Evolutionary conservation across 1,139 yeast species (phyloP), one percentile per base, ranked within the genome.

Genomic region (Geotrichum carabidarum): DNA sequence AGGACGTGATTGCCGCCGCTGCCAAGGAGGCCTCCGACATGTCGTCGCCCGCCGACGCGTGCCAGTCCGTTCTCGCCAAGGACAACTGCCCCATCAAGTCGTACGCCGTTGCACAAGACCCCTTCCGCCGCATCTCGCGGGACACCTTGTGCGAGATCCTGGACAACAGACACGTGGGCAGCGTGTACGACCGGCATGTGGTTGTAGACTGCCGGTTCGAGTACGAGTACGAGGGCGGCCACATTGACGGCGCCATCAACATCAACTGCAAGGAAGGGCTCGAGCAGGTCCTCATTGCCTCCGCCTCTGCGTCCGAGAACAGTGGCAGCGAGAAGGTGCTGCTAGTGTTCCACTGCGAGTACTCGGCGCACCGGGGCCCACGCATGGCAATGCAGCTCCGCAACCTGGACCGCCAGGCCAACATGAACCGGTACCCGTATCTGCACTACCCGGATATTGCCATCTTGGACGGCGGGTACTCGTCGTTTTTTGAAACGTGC

Each of bases 201-300:
- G 73, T 93, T 37, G 76, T 94, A 12, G 99, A 93, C 71, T 90
- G 98, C 68, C 79, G 99, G 51, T 93, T 93, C 66, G 89, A 84
- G 63, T 93, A 93, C 72, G 99, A 93, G 70, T 94, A 73, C 68
- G 77, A 79, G 41, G 98, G 99, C 31, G 99, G 99, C 35, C 99
- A 94, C 70, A 88, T 93, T 49, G 79, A 77, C 45, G 84, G 87
- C 47, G 95, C 99, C 11, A 65, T 86, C 54, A 93, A 93, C 68
- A 76, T 90, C 42, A 82, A 87, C 44, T 79, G 86, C 47, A 84
- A 86, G 62, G 80, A 80, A 56, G 83, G 80, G 51, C 73, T 93
- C 50, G 93, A 86, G 64, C 71, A 76, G 36, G 59, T 58, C 32
- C 63, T 74, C 49, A 59, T 73, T 38, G 51, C 54, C 30, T 56